These are phyloP conservation scores for Boletus sp. DNA, from an alignment of 768 basidiomycete genomes.

Conservation along the genomic window DNA sequence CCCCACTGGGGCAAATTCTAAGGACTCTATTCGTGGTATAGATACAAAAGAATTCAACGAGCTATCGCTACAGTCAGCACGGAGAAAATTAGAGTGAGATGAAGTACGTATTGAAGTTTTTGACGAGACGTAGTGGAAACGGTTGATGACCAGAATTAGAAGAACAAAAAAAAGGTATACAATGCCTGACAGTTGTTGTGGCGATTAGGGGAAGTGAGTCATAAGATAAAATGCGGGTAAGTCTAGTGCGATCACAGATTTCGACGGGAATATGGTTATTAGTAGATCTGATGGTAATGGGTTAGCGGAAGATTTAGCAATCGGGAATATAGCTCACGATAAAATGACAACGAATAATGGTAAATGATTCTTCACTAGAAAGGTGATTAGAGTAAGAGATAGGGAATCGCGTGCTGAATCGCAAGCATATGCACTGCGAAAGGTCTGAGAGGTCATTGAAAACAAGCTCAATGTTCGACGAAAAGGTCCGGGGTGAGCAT, in stretches of 20 bases:
- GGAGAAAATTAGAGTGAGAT: background rate
- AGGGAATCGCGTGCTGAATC: background rate
- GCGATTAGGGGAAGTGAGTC: background rate
- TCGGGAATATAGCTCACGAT: constrained; percentile 3
- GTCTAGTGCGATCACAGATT: background rate
- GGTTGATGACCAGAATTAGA: background rate
- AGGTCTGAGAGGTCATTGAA: background rate
- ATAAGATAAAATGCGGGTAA: background rate
- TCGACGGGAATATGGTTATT: background rate
- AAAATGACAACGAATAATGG: background rate
- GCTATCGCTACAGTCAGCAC: constrained; percentile 23
- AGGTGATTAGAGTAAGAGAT: background rate
- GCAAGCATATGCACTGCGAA: background rate
- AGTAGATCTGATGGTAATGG: background rate
- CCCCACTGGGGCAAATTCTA: background rate
- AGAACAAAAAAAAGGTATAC: background rate
- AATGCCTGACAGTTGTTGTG: background rate
- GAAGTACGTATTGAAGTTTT: background rate
- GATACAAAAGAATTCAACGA: constrained; percentile 1
- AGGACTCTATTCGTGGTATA: background rate
- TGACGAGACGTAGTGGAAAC: background rate
- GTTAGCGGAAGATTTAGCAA: background rate
- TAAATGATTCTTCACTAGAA: background rate
- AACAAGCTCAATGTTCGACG: background rate
- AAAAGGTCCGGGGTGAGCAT: background rate